Evolutionary conservation across 345 rosid species (phyloP).

Genomic region (Eucalyptus paniculata): DNA sequence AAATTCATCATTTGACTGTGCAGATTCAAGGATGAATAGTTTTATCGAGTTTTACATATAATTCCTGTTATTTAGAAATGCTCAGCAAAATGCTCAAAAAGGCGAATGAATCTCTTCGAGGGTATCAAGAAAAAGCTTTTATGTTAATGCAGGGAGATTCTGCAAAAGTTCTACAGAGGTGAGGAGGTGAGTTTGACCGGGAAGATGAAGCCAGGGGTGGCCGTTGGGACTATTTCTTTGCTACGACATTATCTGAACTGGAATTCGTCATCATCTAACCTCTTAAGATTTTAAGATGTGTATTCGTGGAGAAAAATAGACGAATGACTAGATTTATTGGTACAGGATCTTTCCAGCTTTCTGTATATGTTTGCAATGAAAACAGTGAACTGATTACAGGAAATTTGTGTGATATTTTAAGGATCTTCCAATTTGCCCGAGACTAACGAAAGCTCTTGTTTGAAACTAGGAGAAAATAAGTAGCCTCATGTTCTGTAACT

Average conservation of each 20-base stretch:
- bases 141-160: background rate
- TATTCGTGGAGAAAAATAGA: background rate
- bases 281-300: background rate
- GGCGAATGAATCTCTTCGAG: background rate
- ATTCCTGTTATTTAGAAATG: background rate
- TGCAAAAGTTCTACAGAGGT: background rate
- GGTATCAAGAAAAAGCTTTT: background rate
- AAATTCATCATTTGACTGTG: background rate
- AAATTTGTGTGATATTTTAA: background rate
- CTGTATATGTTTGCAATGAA: background rate
- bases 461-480: background rate
- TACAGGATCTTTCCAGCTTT: background rate
- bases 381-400: background rate
- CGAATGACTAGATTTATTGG: background rate
- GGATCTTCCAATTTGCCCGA: background rate
- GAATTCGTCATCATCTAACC: background rate
- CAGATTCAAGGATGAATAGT: background rate
- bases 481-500: background rate
- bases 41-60: background rate
- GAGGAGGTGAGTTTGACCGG: background rate
- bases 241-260: background rate
- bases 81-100: too few species aligned
- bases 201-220: background rate
- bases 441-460: rapidly evolving
- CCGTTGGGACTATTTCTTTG: background rate